phyloP scores from a whole-genome alignment of 805 yeast genomes.

The Komagataella ulmi region DNA sequence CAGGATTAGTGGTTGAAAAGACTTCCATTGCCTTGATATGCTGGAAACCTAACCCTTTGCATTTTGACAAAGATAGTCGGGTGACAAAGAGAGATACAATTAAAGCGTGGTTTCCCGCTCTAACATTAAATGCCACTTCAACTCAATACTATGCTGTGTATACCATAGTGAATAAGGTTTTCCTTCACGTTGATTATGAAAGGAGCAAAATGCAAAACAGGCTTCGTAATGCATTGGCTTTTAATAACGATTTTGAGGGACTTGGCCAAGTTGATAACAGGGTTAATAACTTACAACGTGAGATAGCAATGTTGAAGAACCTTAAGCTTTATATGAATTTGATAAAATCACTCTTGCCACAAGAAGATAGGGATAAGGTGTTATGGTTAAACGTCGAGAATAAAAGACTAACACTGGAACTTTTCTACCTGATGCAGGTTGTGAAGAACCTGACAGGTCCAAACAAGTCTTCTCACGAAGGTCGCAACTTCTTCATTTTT shows the following conservation, averaged over 20 bases:
- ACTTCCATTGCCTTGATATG: constrained; percentile 49
- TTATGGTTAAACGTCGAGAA: constrained; percentile 12
- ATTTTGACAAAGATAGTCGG: constrained; percentile 6
- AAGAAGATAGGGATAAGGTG: constrained; percentile 14
- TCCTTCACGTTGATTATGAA: constrained; percentile 66
- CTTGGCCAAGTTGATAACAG: constrained; percentile 31
- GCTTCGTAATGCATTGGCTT: constrained; percentile 42
- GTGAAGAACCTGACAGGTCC: constrained; percentile 6
- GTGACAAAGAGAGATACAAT: constrained; percentile 26
- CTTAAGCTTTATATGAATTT: constrained; percentile 31
- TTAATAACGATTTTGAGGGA: constrained; percentile 62
- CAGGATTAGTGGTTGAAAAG: constrained; percentile 43
- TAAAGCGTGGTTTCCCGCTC: constrained; percentile 54
- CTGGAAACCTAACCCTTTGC: constrained; percentile 35
- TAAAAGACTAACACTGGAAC: constrained; percentile 24
- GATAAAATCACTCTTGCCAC: constrained; percentile 25
- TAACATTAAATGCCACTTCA: constrained; percentile 59
- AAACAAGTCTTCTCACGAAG: constrained; percentile 8
- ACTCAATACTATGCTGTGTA: constrained; percentile 58
- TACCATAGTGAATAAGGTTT: constrained; percentile 44
- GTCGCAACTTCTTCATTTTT: constrained; percentile 44
- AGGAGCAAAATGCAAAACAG: constrained; percentile 41
- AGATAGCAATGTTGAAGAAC: constrained; percentile 25
- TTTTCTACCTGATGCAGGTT: constrained; percentile 28
- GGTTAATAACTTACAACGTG: constrained; percentile 34